Evolutionary conservation across 31 red algal species (phyloP), one percentile per base, ranked within the genome.

Genomic region (Porphyra umbilicalis): DNA sequence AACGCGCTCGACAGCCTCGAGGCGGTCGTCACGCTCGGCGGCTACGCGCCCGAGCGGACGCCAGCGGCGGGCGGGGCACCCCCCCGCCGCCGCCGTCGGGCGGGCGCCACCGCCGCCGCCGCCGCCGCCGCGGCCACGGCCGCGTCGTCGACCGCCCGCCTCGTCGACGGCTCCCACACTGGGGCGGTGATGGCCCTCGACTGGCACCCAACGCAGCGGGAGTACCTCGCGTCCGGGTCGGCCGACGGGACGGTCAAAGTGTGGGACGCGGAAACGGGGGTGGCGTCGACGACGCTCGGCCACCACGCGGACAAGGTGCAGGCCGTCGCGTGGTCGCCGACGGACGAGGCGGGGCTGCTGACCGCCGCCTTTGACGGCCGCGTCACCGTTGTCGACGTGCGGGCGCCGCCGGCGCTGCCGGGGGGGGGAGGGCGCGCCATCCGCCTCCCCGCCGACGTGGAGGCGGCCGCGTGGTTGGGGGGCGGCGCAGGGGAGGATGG

Each of bases 261-360:
- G 25, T 99, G 98, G 98, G 98, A 99, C 84, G 84, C 95, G 85
- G 84, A 91, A 32, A 93, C 85, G 1, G 86, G 87, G 0, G 89
- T 91, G 37, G 92, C 86, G 76, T 91, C 89, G 6, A 77, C 76
- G 30, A 94, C 93, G 71, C 84, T 94, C 42, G 10, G 33, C 20
- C 91, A 95, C 78, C 98, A 99, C 82, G 34, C 38, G 8, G 88
- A 90, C 79, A 97, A 99, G 79, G 94, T 97, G 14, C 98, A 99
- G 71, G 85, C 91, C 25, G 91, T 99, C 1, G 20, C 79, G 31
- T 99, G 93, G 90, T 88, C 97, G 75, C 94, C 94, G 31, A 79
- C 68, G 25, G 81, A 92, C 71, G 85, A 83, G 1, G 78, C 85
- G 35, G 33, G 83, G 33, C 75, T 99, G 25, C 74, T 91, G n/a